A percentile compares a stretch with the other conserved stretches of the same genome.
phyloP scores from a whole-genome alignment of 2,329 filamentous ascomycete genomes.

The Pseudogymnoascus sp. region DNA sequence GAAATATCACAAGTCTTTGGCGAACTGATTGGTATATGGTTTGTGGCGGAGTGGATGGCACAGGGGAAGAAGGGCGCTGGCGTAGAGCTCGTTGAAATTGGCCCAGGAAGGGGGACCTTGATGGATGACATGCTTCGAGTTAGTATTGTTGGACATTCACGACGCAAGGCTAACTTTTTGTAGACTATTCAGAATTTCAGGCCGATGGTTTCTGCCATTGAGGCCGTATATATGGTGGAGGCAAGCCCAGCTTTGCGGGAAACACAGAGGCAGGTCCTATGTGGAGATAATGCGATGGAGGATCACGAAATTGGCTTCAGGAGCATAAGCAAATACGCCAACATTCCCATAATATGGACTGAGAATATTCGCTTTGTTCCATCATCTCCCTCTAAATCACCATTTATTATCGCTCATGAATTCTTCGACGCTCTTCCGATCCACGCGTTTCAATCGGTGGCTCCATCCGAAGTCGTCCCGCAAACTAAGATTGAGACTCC shows the following conservation, averaged over 20 bases:
- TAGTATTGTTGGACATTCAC: slow-evolving; percentile 31
- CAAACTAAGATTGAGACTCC: slow-evolving; percentile 31
- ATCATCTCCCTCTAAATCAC: slow-evolving; percentile 57
- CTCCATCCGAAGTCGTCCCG: slow-evolving; percentile 23
- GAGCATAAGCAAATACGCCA: slow-evolving; percentile 67
- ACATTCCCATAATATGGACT: slow-evolving; percentile 76
- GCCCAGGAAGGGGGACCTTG: slow-evolving; percentile 85
- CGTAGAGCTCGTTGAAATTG: slow-evolving; percentile 87
- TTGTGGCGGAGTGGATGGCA: slow-evolving; percentile 92
- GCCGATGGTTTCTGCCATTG: slow-evolving; percentile 65
- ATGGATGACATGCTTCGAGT: slow-evolving; percentile 95
- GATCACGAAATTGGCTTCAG: slow-evolving; percentile 67
- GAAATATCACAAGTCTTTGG: slow-evolving; percentile 98
- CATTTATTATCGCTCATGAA: slow-evolving; percentile 93
- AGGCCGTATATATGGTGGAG: slow-evolving; percentile 89
- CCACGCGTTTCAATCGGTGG: slow-evolving; percentile 80
- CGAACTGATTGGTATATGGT: slow-evolving; percentile 89
- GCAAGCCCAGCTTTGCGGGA: slow-evolving; percentile 73
- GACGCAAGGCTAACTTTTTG: slow-evolving; percentile 8
- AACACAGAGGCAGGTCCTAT: slow-evolving; percentile 74
- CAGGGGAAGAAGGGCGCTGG: slow-evolving; percentile 69
- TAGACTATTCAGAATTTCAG: slow-evolving; percentile 82
- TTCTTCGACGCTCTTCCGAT: slow-evolving; percentile 98
- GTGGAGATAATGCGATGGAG: slow-evolving; percentile 60
- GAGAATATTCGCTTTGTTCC: slow-evolving; percentile 45